Base-by-base conservation (phyloP, 768 basidiomycete genomes). In the Boletellus ananiceps region DNA sequence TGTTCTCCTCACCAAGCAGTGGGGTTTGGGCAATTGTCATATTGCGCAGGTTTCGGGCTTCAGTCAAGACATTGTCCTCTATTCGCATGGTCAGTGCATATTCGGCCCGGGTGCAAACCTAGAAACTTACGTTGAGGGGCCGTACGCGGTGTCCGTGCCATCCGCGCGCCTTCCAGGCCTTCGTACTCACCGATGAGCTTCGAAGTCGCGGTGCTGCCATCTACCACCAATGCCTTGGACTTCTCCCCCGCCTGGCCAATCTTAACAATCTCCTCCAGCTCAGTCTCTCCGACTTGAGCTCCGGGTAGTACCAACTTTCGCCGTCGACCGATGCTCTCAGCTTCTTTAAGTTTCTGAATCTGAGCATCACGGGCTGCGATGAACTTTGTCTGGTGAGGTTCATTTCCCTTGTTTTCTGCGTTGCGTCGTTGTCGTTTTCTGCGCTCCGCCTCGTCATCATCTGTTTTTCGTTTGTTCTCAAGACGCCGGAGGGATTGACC, bases 191-290 rank as follows among this genome's bases (percentile, higher is more conserved):
- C 93, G 46, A 99, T 66, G 34, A 98, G 71, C 56, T 82, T 80
- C n/a, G 83, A 85, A 51, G 85, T 93, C 12, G 92, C 88, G 56
- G 90, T 90, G 45, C 80, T 86, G 7, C 88, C 91, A 21, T 85
- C 84, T 16, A 76, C 81, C 9, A 93, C 93, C 57, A 97, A 62
- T 4, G 87, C 82, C 64, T 93, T 86, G 15, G 95, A 89, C 58
- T 80, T 86, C 71, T 95, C 93, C 3, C 92, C 86, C 0, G 88
- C 87, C 64, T 89, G 83, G 0, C 96, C 96, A 61, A 98, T 97
- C 74, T 98, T 99, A 56, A 96, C 95, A 53, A 99, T 97, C 56
- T 97, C 93, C 71, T 98, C 96, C 44, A 99, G 70, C 68, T 99
- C 96, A 3, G 78, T 70, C 70, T 99, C 96, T 8, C 92, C 89